These are phyloP conservation scores for Penicillium nordicum DNA, from an alignment of 2,329 filamentous ascomycete genomes.

Conservation along the genomic window DNA sequence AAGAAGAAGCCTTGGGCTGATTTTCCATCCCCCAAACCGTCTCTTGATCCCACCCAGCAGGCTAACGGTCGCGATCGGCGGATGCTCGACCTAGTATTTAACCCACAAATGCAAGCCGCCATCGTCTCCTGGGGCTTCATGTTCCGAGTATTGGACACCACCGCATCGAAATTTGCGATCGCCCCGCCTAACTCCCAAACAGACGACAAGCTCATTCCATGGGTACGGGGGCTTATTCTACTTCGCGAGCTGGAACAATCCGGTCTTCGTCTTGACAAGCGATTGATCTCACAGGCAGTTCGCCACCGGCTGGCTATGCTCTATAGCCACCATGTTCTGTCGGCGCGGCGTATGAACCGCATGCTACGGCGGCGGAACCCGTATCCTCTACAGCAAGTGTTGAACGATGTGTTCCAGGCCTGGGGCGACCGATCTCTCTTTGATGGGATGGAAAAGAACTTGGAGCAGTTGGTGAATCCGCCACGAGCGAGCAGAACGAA, in stretches of 20 bases:
- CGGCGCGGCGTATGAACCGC: constrained; percentile 34
- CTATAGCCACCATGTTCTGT: constrained; percentile 32
- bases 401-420: constrained; percentile 32
- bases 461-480: constrained; percentile 25
- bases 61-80: constrained; percentile 15
- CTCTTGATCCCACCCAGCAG: neutral
- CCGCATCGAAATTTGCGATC: constrained; percentile 17
- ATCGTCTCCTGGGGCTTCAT: constrained; percentile 52
- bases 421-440: constrained; percentile 36
- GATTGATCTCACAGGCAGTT: constrained; percentile 32
- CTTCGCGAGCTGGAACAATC: constrained; percentile 37
- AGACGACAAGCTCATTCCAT: constrained; percentile 32
- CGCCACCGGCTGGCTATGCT: constrained; percentile 38
- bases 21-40: constrained; percentile 1
- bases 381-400: constrained; percentile 30
- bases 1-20: constrained; percentile 8
- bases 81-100: constrained; percentile 44
- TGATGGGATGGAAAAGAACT: constrained; percentile 20
- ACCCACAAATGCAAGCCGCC: constrained; percentile 42
- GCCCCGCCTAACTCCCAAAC: constrained; percentile 12
- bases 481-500: constrained; percentile 11
- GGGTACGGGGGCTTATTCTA: constrained; percentile 40
- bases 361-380: constrained; percentile 37
- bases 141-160: constrained; percentile 24
- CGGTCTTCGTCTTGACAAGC: constrained; percentile 33